Percentiles rank a stretch among this genome's conserved stretches.
Evolutionary conservation across 345 rosid species (phyloP).

Genomic region (Kernera saxatilis): DNA sequence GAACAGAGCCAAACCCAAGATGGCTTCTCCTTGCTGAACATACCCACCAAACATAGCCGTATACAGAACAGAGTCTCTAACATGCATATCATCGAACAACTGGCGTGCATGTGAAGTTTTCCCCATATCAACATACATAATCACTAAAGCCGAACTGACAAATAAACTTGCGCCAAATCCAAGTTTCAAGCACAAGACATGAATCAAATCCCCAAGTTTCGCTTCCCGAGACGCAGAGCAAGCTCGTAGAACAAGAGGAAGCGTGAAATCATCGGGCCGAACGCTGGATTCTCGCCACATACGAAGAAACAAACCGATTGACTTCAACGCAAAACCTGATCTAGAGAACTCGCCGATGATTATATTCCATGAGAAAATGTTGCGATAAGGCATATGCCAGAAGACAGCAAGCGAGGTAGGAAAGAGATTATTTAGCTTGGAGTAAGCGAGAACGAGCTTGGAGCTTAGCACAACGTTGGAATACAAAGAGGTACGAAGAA

Average conservation of each 20-base stretch:
- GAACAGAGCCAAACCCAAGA: constrained; percentile 38
- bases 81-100: constrained; percentile 51
- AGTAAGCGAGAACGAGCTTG: constrained; percentile 50
- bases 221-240: constrained; percentile 32
- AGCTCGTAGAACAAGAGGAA: constrained; percentile 60
- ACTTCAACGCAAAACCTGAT: constrained; percentile 32
- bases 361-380: constrained; percentile 67
- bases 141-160: constrained; percentile 51
- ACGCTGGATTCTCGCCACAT: constrained; percentile 38
- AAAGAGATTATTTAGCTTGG: constrained; percentile 36
- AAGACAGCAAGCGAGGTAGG: constrained; percentile 46
- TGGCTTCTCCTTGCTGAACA: constrained; percentile 49
- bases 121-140: constrained; percentile 33
- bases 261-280: constrained; percentile 52
- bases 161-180: constrained; percentile 43
- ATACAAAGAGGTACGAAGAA: constrained; percentile 46
- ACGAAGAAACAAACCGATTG: constrained; percentile 41
- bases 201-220: constrained; percentile 31
- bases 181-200: constrained; percentile 45
- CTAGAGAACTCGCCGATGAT: constrained; percentile 59
- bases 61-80: constrained; percentile 50
- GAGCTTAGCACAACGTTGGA: constrained; percentile 47
- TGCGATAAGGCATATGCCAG: constrained; percentile 55
- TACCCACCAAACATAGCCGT: constrained; percentile 64
- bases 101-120: constrained; percentile 30